Base-by-base conservation (phyloP, 768 basidiomycete genomes). In the Boletus pseudopeckii region DNA sequence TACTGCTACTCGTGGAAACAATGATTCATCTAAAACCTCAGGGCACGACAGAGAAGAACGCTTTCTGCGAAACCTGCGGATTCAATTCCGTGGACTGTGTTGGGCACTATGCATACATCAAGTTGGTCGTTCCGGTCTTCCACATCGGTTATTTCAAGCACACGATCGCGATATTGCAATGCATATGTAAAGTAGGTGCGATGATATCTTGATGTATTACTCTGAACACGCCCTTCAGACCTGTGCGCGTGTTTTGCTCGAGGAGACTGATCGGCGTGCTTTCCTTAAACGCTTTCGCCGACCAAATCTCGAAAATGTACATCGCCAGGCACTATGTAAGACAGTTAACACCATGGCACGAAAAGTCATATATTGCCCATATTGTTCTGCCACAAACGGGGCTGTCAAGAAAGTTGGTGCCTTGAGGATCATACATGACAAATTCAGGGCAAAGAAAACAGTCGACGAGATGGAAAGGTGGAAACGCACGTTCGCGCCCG, bases 91-190 rank as follows among this genome's bases (percentile, higher is more conserved):
- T 93, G 3, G 92, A 97, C 56, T 99, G 97, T 67, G 95, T 97
- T 22, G 97, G 97, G 1, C 97, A 99, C 71, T 98, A 97, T 69
- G 95, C 95, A 5, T 98, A 98, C 73, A 98, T 99, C 75, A 98
- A 97, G 72, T 80, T 99, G 40, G 85, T 88, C 32, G 85, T 99
- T 18, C 97, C 97, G 0, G 95, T 98, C 18, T 99, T 98, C 70
- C 97, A 99, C 68, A 92, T 98, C 52, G 97, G 97, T 7, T 99
- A 92, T 72, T 98, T 99, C 77, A 91, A 94, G 69, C 94, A 98
- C 61, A 92, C 89, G 17, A 92, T 98, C 54, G 81, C 82, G 24
- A 88, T 98, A 58, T 80, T 98, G 1, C 97, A 98, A 67, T 89
- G 90, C 61, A 94, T 98, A 59, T 99, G 97, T 81, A 99, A 99